phyloP scores from a whole-genome alignment of 2,329 filamentous ascomycete genomes.

The Stachybotrys elegans region DNA sequence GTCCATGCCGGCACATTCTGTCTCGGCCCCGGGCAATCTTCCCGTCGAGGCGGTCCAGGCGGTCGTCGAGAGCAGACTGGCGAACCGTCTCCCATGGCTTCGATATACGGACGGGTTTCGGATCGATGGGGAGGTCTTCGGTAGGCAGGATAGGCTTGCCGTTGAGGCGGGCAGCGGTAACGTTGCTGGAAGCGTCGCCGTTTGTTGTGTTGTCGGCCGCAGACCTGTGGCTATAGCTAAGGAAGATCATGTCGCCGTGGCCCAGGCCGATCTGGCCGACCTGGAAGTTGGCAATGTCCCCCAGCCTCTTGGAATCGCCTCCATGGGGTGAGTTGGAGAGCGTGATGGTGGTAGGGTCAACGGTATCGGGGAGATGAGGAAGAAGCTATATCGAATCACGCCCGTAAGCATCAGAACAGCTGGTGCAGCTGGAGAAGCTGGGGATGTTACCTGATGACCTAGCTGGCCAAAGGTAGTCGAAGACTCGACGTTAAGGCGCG shows the following conservation, averaged over 20 bases:
- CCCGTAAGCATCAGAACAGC: neutral
- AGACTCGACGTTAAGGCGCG: slow-evolving; percentile 74
- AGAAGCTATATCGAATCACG: slow-evolving; percentile 40
- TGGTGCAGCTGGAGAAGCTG: neutral
- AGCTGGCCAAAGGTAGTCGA: slow-evolving; percentile 67
- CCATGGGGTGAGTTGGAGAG: slow-evolving; percentile 57
- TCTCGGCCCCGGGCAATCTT: slow-evolving; percentile 78
- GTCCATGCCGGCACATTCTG: slow-evolving; percentile 92
- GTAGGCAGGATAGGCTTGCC: slow-evolving; percentile 67
- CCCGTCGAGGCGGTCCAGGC: slow-evolving; percentile 80
- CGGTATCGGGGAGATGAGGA: slow-evolving; percentile 53
- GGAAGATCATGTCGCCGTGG: slow-evolving; percentile 87
- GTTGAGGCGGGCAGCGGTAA: slow-evolving; percentile 66
- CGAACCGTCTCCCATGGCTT: slow-evolving; percentile 77
- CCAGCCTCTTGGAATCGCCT: slow-evolving; percentile 53
- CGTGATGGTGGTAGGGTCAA: slow-evolving; percentile 54
- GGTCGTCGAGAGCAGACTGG: slow-evolving; percentile 83
- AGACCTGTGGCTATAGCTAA: slow-evolving; percentile 67
- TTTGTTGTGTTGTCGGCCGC: slow-evolving; percentile 27
- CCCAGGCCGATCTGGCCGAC: slow-evolving; percentile 58
- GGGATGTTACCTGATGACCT: slow-evolving; percentile 40
- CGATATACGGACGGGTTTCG: slow-evolving; percentile 56
- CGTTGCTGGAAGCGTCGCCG: slow-evolving; percentile 27
- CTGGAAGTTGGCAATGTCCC: slow-evolving; percentile 51
- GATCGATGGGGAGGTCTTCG: slow-evolving; percentile 61